These are phyloP conservation scores for Yamadazyma trypodendri DNA, from an alignment of 1,139 yeast genomes.

Conservation along the genomic window DNA sequence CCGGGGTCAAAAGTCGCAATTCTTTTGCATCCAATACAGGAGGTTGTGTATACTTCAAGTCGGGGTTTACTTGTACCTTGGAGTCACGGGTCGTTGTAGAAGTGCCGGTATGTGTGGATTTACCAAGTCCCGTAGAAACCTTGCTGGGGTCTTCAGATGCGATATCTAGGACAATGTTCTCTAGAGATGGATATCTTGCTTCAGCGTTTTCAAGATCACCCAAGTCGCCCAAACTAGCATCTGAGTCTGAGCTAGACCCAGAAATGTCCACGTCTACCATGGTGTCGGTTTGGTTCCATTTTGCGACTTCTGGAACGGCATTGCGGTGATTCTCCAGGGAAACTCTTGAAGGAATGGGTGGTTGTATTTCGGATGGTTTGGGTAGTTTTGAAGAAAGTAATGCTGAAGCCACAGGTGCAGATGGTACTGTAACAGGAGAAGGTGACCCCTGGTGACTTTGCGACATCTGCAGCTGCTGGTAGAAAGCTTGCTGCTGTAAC, in stretches of 20 bases:
- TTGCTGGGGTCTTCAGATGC: not conserved
- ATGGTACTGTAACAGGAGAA: not conserved
- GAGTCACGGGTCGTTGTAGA: too few species aligned
- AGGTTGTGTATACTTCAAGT: too few species aligned
- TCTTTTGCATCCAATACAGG: conserved; percentile 17
- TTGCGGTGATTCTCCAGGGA: not conserved
- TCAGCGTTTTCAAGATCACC: conserved; percentile 40
- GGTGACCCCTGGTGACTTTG: not conserved
- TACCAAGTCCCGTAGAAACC: not conserved
- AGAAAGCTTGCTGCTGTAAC: conserved; percentile 27
- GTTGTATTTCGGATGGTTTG: too few species aligned
- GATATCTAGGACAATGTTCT: conserved; percentile 24
- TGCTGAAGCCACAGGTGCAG: not conserved
- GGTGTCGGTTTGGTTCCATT: not conserved
- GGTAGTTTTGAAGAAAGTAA: not conserved
- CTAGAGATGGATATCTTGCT: conserved; percentile 45
- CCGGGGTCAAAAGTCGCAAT: conserved; percentile 19
- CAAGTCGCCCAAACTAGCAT: conserved; percentile 25
- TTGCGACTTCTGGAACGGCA: too few species aligned
- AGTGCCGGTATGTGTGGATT: not conserved
- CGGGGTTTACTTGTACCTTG: too few species aligned
- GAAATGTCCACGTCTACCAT: not conserved
- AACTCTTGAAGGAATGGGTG: too few species aligned
- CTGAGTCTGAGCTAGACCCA: conserved; percentile 6
- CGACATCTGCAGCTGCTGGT: conserved; percentile 8